Percentiles rank a stretch among this genome's conserved stretches.
Conservation (phyloP, 2,329 filamentous ascomycete genomes). For the Epichloe hybrida region DNA sequence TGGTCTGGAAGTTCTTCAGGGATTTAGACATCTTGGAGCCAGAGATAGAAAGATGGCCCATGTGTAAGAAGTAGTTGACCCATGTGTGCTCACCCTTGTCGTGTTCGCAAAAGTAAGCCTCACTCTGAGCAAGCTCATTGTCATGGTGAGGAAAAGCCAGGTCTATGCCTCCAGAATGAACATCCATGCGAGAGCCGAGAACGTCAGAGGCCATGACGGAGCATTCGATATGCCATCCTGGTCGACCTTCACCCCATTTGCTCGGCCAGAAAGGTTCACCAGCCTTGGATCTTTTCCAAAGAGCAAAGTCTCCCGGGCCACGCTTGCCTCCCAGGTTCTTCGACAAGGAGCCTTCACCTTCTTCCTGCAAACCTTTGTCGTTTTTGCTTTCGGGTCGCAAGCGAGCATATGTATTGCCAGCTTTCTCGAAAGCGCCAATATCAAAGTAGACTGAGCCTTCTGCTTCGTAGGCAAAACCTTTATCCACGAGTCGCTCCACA, state of each 20-base stretch:
- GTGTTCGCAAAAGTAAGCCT: slow-evolving; percentile 60
- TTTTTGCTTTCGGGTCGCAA: slow-evolving; percentile 75
- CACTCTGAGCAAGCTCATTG: slow-evolving; percentile 81
- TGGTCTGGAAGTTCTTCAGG: slow-evolving; percentile 91
- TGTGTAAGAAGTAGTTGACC: slow-evolving; percentile 94
- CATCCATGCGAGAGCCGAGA: slow-evolving; percentile 75
- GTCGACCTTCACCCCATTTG: slow-evolving; percentile 74
- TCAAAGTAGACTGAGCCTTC: slow-evolving; percentile 94
- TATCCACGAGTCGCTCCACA: slow-evolving; percentile 68
- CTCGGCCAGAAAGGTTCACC: slow-evolving; percentile 87
- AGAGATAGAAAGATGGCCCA: slow-evolving; percentile 75
- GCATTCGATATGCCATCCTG: slow-evolving; percentile 97
- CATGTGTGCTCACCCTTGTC: slow-evolving; percentile 51
- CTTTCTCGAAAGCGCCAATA: slow-evolving; percentile 70
- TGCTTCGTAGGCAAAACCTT: slow-evolving; percentile 70
- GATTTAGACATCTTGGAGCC: slow-evolving; percentile 95
- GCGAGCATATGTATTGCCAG: slow-evolving; percentile 73
- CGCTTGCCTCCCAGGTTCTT: slow-evolving; percentile 54
- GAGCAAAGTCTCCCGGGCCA: slow-evolving; percentile 69
- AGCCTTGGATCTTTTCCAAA: slow-evolving; percentile 87
- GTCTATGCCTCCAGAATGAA: slow-evolving; percentile 87
- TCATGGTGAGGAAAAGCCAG: slow-evolving; percentile 86
- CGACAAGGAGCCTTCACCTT: slow-evolving; percentile 75
- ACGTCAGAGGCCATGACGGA: slow-evolving; percentile 87
- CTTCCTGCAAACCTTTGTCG: slow-evolving; percentile 69